Evolutionary conservation across 1,139 yeast genomes (phyloP).

Genomic region (Debaryomyces psychrophilus): DNA sequence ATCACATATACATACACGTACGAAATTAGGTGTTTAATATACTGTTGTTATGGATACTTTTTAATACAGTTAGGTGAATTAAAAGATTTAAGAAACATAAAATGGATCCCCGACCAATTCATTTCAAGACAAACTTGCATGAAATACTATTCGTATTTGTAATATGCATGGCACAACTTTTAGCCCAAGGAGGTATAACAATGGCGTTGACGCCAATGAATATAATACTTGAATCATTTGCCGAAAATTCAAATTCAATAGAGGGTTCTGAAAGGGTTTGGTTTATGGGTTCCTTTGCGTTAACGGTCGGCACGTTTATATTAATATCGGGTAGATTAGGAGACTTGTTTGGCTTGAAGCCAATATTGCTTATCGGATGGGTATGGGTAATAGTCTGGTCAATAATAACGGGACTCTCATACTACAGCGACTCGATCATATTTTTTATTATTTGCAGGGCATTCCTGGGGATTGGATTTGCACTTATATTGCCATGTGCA

Average conservation of each 20-base stretch:
- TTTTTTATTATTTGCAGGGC: constrained; percentile 57
- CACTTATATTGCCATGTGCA: constrained; percentile 55
- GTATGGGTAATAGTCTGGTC: constrained; percentile 48
- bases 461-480: constrained; percentile 58
- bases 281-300: constrained; percentile 61
- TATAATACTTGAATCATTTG: constrained; percentile 34
- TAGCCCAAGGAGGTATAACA: constrained; percentile 43
- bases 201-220: constrained; percentile 47
- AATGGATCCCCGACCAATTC: constrained; percentile 15
- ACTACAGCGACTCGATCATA: constrained; percentile 43
- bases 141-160: constrained; percentile 34
- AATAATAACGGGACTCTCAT: constrained; percentile 50
- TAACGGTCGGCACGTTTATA: constrained; percentile 58
- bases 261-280: constrained; percentile 42
- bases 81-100: background rate
- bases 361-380: constrained; percentile 47
- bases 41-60: background rate
- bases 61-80: background rate
- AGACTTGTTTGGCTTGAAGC: constrained; percentile 55
- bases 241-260: constrained; percentile 16
- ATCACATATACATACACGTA: too few species aligned
- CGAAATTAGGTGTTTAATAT: too few species aligned
- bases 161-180: constrained; percentile 44
- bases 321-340: constrained; percentile 56
- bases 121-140: constrained; percentile 24